Evolutionary conservation across 164 flowering plant genomes (phyloP).

Genomic region (Magnolia sinica): DNA sequence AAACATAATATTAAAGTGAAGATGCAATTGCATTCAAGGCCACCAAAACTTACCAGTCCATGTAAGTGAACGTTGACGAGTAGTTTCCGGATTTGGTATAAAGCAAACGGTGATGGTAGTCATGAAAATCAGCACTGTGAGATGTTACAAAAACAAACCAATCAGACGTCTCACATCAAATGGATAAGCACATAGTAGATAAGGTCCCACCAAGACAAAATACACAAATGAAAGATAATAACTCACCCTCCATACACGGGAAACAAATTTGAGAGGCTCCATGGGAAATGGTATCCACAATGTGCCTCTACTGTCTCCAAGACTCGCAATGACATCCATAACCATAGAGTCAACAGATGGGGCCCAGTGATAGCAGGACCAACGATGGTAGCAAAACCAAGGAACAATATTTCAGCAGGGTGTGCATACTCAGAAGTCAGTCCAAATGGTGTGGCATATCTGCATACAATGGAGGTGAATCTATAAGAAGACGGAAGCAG

Average conservation of each 20-base stretch:
- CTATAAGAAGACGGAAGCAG: slow-evolving; percentile 1
- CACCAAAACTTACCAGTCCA: slow-evolving; percentile 76
- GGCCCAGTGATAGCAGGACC: slow-evolving; percentile 99
- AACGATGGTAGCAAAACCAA: slow-evolving; percentile 95
- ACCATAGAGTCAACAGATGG: slow-evolving; percentile 86
- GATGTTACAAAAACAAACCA: slow-evolving; percentile 8
- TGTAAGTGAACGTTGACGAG: slow-evolving; percentile 88
- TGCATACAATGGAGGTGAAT: slow-evolving; percentile 20
- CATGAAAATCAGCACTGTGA: slow-evolving; percentile 93
- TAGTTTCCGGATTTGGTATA: slow-evolving; percentile 97
- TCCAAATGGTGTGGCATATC: slow-evolving; percentile 98
- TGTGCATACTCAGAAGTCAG: slow-evolving; percentile 99
- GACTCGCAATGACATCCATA: slow-evolving; percentile 95
- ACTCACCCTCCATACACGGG: slow-evolving; percentile 96
- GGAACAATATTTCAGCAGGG: slow-evolving; percentile 95
- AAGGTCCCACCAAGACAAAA: background rate
- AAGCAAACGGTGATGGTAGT: slow-evolving; percentile 95
- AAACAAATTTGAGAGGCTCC: slow-evolving; percentile 85
- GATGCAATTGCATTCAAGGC: background rate
- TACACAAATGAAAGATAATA: background rate
- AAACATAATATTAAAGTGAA: background rate
- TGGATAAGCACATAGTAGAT: background rate
- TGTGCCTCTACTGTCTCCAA: slow-evolving; percentile 99
- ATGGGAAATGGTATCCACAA: slow-evolving; percentile 98
- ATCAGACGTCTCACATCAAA: slow-evolving; percentile 6